Conservation (phyloP, 192 early-diverging fungal species). For the Gryganskiella cystojenkinii region DNA sequence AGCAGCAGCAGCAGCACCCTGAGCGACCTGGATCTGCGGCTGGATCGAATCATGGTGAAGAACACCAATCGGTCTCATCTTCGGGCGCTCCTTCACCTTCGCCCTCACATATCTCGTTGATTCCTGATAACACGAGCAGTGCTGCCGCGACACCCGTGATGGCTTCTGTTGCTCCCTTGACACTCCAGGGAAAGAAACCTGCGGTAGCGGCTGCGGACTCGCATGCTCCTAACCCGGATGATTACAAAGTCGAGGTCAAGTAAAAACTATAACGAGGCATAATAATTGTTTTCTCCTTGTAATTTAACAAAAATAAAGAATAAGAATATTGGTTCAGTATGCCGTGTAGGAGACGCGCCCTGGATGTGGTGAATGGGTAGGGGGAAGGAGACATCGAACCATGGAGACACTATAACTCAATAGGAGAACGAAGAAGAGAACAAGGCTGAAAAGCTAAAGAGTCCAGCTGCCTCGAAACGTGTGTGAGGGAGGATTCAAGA, state of each 20-base stretch:
- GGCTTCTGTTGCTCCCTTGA: constrained; percentile 21
- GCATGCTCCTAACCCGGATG: constrained; percentile 21
- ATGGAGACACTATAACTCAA: no score
- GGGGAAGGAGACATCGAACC: no score
- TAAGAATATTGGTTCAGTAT: no score
- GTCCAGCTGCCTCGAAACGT: no score
- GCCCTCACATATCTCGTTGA: constrained; percentile 37
- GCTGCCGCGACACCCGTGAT: constrained; percentile 20
- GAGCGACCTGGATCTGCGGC: constrained; percentile 18
- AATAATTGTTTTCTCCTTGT: no score
- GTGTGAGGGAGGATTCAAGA: no score
- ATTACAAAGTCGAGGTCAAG: constrained; percentile 52
- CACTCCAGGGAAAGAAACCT: background rate
- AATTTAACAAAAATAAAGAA: no score
- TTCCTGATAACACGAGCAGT: constrained; percentile 14
- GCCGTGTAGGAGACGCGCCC: no score
- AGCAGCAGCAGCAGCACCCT: constrained; percentile 13
- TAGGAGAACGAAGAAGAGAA: no score
- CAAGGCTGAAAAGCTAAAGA: no score
- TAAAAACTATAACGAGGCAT: constrained; percentile 4
- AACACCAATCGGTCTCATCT: background rate
- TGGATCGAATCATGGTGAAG: constrained; percentile 23
- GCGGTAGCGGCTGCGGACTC: background rate
- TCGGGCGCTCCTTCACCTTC: constrained; percentile 38
- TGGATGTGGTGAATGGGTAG: no score